Conservation (phyloP, 192 early-diverging fungal species). For the Rhizophagus sp. region DNA sequence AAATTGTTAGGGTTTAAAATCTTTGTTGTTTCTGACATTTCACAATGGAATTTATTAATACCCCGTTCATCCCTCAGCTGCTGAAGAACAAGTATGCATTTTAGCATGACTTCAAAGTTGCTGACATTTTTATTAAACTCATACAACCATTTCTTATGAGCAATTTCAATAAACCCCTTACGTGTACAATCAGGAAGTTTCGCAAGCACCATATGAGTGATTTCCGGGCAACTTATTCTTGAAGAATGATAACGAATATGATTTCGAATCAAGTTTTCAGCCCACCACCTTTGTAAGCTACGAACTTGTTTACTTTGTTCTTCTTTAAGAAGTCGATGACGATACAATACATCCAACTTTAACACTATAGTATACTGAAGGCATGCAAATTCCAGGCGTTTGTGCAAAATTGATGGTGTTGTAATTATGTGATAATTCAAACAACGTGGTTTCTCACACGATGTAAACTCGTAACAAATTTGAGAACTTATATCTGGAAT, state of each 20-base stretch:
- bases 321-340: not conserved
- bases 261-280: not conserved
- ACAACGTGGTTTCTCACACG: slow-evolving; percentile 1
- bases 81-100: slow-evolving; percentile 29
- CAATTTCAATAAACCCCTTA: not conserved
- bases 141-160: not conserved
- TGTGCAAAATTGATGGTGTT: not conserved
- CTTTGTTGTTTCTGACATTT: not conserved
- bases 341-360: not conserved
- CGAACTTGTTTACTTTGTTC: not conserved
- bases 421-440: not conserved
- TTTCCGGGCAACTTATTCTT: not conserved
- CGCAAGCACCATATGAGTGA: not conserved
- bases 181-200: not conserved
- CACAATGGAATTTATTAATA: not conserved
- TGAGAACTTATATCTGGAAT: not conserved
- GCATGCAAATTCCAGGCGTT: not conserved
- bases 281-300: not conserved
- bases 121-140: slow-evolving; percentile 24
- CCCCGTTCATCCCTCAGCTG: not conserved
- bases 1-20: not conserved
- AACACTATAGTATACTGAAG: not conserved
- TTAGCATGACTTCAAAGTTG: slow-evolving; percentile 36
- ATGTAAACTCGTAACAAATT: not conserved
- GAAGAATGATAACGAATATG: slow-evolving; percentile 4